phyloP scores from a whole-genome alignment of 495 filamentous ascomycete genomes.

The Cladorrhinum samala region DNA sequence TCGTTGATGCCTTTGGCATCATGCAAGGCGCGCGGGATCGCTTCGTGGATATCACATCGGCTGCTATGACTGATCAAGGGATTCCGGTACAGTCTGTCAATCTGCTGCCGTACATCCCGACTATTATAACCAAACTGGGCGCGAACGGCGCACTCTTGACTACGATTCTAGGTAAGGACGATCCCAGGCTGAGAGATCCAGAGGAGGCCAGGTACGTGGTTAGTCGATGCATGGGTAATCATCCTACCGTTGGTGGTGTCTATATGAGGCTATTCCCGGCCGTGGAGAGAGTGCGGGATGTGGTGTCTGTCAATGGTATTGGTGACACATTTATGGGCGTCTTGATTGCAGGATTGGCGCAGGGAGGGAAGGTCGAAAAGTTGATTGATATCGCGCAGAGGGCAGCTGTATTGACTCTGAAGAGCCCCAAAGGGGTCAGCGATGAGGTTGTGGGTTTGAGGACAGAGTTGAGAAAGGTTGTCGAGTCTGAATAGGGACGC shows the following conservation, averaged over 20 bases:
- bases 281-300: slow-evolving; percentile 57
- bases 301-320: slow-evolving; percentile 88
- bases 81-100: slow-evolving; percentile 76
- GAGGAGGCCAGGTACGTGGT: slow-evolving; percentile 63
- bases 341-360: slow-evolving; percentile 58
- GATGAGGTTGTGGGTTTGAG: slow-evolving; percentile 34
- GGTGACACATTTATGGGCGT: slow-evolving; percentile 91
- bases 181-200: slow-evolving; percentile 54
- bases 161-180: slow-evolving; percentile 56
- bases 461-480: slow-evolving; percentile 24
- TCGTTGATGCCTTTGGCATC: slow-evolving; percentile 73
- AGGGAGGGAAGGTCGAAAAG: slow-evolving; percentile 43
- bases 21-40: slow-evolving; percentile 48
- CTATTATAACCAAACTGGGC: slow-evolving; percentile 79
- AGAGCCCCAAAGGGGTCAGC: slow-evolving; percentile 64
- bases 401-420: slow-evolving; percentile 70
- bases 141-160: slow-evolving; percentile 72
- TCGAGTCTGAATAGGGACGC: slow-evolving; percentile 3
- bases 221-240: slow-evolving; percentile 46
- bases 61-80: slow-evolving; percentile 65
- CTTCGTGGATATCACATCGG: slow-evolving; percentile 55
- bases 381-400: slow-evolving; percentile 59
- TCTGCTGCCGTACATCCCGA: slow-evolving; percentile 80
- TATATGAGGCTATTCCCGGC: slow-evolving; percentile 78
- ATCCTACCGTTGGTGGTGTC: slow-evolving; percentile 62